Evolutionary conservation across 805 yeast genomes (phyloP), one percentile per base, ranked within the genome.

Genomic region (Pichia nakasei): DNA sequence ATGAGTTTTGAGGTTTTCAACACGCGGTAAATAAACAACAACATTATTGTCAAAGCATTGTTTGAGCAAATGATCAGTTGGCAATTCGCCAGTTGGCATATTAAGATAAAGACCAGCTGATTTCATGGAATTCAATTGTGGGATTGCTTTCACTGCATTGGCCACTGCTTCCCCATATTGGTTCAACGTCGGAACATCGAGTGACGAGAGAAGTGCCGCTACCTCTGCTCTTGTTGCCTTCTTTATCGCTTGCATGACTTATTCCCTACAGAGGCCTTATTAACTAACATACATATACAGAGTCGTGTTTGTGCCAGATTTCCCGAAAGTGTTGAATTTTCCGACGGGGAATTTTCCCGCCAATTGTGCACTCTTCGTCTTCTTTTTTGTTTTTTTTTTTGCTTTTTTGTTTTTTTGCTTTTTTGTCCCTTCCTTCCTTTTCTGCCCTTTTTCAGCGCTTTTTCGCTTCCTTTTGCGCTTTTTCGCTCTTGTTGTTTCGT

Each of bases 81-180:
- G 73, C 1, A 84, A 66, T 60, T 89, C 97, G 41, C 78, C 70
- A 19, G 61, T 51, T 2, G 82, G 86, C 88, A 89, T 82, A 58
- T 75, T 78, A 84, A 88, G 75, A 55, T 76, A 89, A 26, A 86
- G 56, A 0, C 82, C 96, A 2, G 88, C 58, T 4, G 58, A 66
- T 9, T 55, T 52, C 0, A 88, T 76, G 0, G 50, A 41, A 42
- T 58, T 50, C 52, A 78, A 80, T 35, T 59, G 65, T 3, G 50
- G 52, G 12, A 47, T 42, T 1, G 38, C 22, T 1, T 15, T 8
- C 1, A 50, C 18, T 8, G 45, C 18, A 19, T 39, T 35, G 1
- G 52, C 46, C 2, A 45, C 35, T 3, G n/a, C n/a, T 17, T 24
- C 9, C 2, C 32, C 32, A 15, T 29, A 29, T 29, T 29, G 9